Evolutionary conservation across 1,139 yeast genomes (phyloP).

Genomic region (Candida albicans): DNA sequence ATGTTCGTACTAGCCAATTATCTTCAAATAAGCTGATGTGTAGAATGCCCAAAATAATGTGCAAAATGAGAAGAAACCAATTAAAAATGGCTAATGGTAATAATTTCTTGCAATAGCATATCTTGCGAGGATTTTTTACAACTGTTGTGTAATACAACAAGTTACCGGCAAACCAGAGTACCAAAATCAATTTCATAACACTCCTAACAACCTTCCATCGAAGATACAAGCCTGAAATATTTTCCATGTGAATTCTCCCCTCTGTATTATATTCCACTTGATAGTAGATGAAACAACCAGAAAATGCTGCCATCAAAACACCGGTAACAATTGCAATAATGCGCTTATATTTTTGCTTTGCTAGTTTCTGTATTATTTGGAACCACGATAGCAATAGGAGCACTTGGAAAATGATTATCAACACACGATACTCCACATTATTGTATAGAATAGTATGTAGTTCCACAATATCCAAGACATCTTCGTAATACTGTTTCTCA

Average conservation of each 20-base stretch:
- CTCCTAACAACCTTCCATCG: conserved; percentile 27
- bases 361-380: conserved; percentile 32
- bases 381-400: conserved; percentile 42
- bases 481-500: conserved; percentile 34
- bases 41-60: conserved; percentile 31
- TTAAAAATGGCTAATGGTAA: conserved; percentile 44
- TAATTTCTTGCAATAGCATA: conserved; percentile 36
- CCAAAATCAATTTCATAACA: conserved; percentile 23
- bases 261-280: conserved; percentile 14
- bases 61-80: conserved; percentile 32
- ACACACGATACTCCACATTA: conserved; percentile 28
- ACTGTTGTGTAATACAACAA: conserved; percentile 31
- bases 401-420: conserved; percentile 31
- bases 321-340: conserved; percentile 20
- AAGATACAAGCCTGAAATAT: conserved; percentile 6
- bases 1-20: conserved; percentile 34
- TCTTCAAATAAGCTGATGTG: conserved; percentile 25
- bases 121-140: conserved; percentile 31
- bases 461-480: conserved; percentile 37
- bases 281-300: conserved; percentile 19
- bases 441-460: conserved; percentile 31
- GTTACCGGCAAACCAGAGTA: conserved; percentile 28
- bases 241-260: conserved; percentile 7
- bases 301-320: conserved; percentile 21
- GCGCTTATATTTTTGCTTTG: conserved; percentile 23